Base-by-base conservation (phyloP, 441 rosid genomes). In the Francoa sonchifolia region DNA sequence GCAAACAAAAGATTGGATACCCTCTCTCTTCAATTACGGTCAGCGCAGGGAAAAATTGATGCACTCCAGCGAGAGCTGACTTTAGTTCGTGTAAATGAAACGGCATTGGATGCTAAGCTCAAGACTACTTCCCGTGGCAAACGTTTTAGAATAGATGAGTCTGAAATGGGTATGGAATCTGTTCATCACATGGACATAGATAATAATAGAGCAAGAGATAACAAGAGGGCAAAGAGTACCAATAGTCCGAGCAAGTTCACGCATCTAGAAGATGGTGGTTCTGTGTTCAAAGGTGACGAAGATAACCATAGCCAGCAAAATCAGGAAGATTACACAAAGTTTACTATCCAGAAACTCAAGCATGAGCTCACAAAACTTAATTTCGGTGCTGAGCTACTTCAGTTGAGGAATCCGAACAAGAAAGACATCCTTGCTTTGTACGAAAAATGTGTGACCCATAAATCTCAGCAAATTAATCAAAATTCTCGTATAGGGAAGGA, bases 321-420 rank as follows among this genome's bases (percentile, higher is more conserved):
- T 16, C 82, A 65, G 57, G 89, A 66, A 39, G 95, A 92, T 48
- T 81, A 84, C 62, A 73, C 66, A 4, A 92, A 81, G 72, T 79
- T 81, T 46, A 83, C 94, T 0, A 59, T 84, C 29, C 79, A 63
- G 59, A 81, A 65, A 55, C 89, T 92, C 2, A 92, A 68, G 77
- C 86, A 77, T 55, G 99, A 92, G 19, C 81, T 92, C 37, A 87
- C 94, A 0, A 92, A 71, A 59, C 77, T 77, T 39, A 78, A 82
- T 44, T 84, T 72, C 5, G 99, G 89, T 2, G 92, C 72, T 0
- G 78, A 83, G 65, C 62, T 92, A 25, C 84, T 87, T 34, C 79
- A 76, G 55, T 40, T 81, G 55, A 82, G 68, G 50, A 86, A 68
- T 54, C 81, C 80, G n/a, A 76, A 59, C 68, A 92, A 81, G 80